These are phyloP conservation scores for Salix arbutifolia DNA, from an alignment of 345 rosid genomes.

Conservation along the genomic window DNA sequence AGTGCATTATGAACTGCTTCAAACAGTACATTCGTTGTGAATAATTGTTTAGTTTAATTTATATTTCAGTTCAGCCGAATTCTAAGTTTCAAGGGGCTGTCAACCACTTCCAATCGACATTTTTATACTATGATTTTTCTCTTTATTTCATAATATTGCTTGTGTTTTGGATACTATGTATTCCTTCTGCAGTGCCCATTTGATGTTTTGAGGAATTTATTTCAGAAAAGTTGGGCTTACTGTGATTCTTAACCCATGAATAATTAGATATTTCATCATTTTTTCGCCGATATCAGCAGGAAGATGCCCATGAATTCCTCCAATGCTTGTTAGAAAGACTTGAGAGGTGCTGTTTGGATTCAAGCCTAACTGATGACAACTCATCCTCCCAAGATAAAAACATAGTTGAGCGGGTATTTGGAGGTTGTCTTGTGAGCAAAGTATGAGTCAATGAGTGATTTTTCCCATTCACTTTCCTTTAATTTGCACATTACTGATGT, in stretches of 20 bases:
- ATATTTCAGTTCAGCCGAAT: neutral
- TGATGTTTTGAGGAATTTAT: neutral
- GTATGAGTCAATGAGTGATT: slow-evolving; percentile 30
- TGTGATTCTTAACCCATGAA: slow-evolving; percentile 38
- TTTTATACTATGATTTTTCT: neutral
- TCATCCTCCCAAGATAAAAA: slow-evolving; percentile 30
- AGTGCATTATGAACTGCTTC: neutral
- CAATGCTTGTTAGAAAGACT: slow-evolving; percentile 69
- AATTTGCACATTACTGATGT: neutral
- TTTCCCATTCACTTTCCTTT: neutral
- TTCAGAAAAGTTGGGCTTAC: neutral
- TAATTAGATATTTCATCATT: slow-evolving; percentile 49
- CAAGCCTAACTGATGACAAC: slow-evolving; percentile 14
- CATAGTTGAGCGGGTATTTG: slow-evolving; percentile 56
- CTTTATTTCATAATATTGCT: neutral
- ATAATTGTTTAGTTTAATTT: neutral
- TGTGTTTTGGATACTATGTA: neutral
- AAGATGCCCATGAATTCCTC: slow-evolving; percentile 88
- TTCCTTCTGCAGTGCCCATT: neutral
- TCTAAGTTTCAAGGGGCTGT: neutral
- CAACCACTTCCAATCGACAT: neutral
- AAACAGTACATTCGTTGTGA: neutral
- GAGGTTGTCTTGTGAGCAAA: slow-evolving; percentile 67
- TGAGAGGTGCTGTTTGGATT: slow-evolving; percentile 53
- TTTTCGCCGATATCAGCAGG: slow-evolving; percentile 60